These are phyloP conservation scores for Globisporangium iwayamae DNA, from an alignment of 352 stramenopile genomes.

Conservation along the genomic window DNA sequence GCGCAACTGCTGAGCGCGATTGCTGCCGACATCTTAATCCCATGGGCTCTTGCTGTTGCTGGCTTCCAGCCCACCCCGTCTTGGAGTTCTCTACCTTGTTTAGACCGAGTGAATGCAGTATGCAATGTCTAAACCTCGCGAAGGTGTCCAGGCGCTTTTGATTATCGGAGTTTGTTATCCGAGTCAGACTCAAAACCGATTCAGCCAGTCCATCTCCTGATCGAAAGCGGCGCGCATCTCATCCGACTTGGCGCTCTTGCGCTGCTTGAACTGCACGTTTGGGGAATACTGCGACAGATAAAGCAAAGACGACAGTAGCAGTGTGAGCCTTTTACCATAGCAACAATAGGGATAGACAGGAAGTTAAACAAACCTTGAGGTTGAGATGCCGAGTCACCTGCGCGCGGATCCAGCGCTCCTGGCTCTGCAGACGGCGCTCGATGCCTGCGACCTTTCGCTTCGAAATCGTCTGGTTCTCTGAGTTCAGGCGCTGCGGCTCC, in stretches of 20 bases:
- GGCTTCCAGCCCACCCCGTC: too few relatives aligned
- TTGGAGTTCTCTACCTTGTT: too few relatives aligned
- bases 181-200: constrained; percentile 30
- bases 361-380: constrained; percentile 49
- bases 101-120: too few relatives aligned
- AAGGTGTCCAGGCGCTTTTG: too few relatives aligned
- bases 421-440: constrained; percentile 52
- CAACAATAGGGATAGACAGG: neutral
- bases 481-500: constrained; percentile 66
- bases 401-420: constrained; percentile 66
- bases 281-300: constrained; percentile 53
- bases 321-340: neutral
- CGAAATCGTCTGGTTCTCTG: constrained; percentile 63
- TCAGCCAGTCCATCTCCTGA: constrained; percentile 74
- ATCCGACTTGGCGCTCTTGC: constrained; percentile 59
- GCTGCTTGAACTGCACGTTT: constrained; percentile 74
- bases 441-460: constrained; percentile 73
- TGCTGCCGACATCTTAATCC: too few relatives aligned
- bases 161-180: neutral
- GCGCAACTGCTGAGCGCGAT: too few relatives aligned
- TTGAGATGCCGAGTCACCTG: constrained; percentile 75
- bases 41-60: too few relatives aligned
- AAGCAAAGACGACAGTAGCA: neutral
- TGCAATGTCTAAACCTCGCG: too few relatives aligned
- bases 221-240: constrained; percentile 62